phyloP scores from a whole-genome alignment of 2,329 filamentous ascomycete species.

The Coniochaeta sp. region DNA sequence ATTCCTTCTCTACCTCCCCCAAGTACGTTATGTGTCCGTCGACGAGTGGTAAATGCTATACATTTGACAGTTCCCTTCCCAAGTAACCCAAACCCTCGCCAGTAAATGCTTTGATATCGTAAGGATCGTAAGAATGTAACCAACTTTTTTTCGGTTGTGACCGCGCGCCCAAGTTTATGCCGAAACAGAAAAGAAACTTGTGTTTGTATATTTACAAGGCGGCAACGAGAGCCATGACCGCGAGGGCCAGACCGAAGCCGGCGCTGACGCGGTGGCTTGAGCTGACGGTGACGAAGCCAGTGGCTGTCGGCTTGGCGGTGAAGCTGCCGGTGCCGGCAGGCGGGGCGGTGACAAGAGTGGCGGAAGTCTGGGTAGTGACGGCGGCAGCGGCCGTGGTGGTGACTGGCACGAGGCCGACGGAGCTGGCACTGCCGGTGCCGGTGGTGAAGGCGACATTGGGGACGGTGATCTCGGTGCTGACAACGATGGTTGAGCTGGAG shows the following conservation, averaged over 20 bases:
- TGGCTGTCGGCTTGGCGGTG: slow-evolving; percentile 24
- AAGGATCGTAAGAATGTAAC: slow-evolving; percentile 10
- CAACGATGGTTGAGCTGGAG: slow-evolving; percentile 39
- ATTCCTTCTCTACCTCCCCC: not conserved
- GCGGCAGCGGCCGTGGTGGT: slow-evolving; percentile 20
- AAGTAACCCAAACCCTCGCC: not conserved
- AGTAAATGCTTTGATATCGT: slow-evolving; percentile 3
- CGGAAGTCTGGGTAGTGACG: slow-evolving; percentile 10
- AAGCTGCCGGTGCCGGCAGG: slow-evolving; percentile 23
- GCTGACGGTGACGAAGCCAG: slow-evolving; percentile 23
- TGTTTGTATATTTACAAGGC: slow-evolving; percentile 32
- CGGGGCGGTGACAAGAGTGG: slow-evolving; percentile 17
- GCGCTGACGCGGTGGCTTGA: slow-evolving; percentile 27
- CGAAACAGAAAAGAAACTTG: slow-evolving; percentile 1
- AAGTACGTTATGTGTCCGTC: not conserved
- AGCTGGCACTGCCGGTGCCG: slow-evolving; percentile 18
- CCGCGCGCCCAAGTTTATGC: not conserved
- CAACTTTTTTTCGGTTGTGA: not conserved
- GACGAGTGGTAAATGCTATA: not conserved
- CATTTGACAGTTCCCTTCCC: not conserved
- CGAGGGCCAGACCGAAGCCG: slow-evolving; percentile 37
- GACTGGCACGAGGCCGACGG: slow-evolving; percentile 32
- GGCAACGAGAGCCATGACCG: slow-evolving; percentile 34
- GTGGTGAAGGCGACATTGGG: slow-evolving; percentile 45
- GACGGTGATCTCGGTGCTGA: slow-evolving; percentile 42